These are phyloP conservation scores for Paraconiothyrium sp. DNA, from an alignment of 2,329 filamentous ascomycete genomes.

Conservation along the genomic window DNA sequence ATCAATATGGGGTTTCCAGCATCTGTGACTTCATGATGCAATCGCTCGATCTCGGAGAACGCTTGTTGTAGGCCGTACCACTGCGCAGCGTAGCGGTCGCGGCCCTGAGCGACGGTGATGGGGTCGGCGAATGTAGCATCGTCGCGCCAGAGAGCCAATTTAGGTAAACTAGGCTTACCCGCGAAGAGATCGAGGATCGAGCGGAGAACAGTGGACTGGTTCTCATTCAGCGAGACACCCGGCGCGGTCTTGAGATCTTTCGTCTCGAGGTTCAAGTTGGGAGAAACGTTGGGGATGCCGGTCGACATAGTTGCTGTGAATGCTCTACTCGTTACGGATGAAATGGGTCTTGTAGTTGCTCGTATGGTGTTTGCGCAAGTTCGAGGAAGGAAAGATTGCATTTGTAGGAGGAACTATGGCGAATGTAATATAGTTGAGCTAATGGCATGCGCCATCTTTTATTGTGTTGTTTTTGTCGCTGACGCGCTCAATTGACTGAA, in stretches of 20 bases:
- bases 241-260: slow-evolving; percentile 63
- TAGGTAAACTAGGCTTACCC: slow-evolving; percentile 66
- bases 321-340: slow-evolving; percentile 24
- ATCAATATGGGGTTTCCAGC: slow-evolving; percentile 69
- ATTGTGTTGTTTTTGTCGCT: neutral
- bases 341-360: slow-evolving; percentile 29
- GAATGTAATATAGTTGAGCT: neutral
- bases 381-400: slow-evolving; percentile 23
- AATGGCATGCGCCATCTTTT: neutral
- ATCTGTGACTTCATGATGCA: slow-evolving; percentile 63
- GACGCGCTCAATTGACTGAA: neutral
- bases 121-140: slow-evolving; percentile 68
- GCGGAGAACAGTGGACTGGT: slow-evolving; percentile 65
- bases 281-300: slow-evolving; percentile 11
- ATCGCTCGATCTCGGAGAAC: slow-evolving; percentile 67
- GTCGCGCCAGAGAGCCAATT: slow-evolving; percentile 68
- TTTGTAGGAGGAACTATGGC: slow-evolving; percentile 13
- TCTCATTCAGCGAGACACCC: slow-evolving; percentile 60
- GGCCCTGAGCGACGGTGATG: slow-evolving; percentile 66
- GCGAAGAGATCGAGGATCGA: slow-evolving; percentile 71
- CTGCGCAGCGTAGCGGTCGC: slow-evolving; percentile 62
- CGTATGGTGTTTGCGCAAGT: slow-evolving; percentile 16
- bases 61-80: slow-evolving; percentile 69
- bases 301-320: slow-evolving; percentile 44
- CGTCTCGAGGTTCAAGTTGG: slow-evolving; percentile 60